Conservation (phyloP, 2,329 filamentous ascomycete genomes). For the Diaporthe sp. region DNA sequence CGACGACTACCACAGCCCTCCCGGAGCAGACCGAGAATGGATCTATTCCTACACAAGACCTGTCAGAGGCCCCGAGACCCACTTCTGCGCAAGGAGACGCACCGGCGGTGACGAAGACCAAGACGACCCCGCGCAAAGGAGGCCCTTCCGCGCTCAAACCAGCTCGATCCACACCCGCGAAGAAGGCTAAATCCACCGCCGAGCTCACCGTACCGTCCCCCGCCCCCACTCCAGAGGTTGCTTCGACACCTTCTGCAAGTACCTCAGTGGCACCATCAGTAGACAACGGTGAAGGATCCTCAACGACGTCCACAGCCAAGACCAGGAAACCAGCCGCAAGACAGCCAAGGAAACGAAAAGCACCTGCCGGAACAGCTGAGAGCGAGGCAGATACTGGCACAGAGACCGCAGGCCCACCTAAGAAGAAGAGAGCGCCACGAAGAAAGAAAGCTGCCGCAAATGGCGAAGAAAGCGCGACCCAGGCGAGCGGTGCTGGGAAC, state of each 20-base stretch:
- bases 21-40: neutral
- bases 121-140: constrained; percentile 3
- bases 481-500: constrained; percentile 41
- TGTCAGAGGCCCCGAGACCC: neutral
- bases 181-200: constrained; percentile 25
- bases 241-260: constrained; percentile 4
- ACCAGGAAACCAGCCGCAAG: constrained; percentile 34
- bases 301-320: constrained; percentile 11
- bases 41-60: neutral
- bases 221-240: neutral
- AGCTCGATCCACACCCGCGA: neutral
- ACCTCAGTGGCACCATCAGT: constrained; percentile 15
- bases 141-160: constrained; percentile 29
- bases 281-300: constrained; percentile 34
- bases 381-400: constrained; percentile 39
- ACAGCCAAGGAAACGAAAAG: constrained; percentile 44
- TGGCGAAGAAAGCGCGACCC: constrained; percentile 31
- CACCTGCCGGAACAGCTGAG: constrained; percentile 29
- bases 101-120: neutral
- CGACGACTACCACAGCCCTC: neutral
- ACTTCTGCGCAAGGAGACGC: constrained; percentile 8
- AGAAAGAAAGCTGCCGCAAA: constrained; percentile 42
- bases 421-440: constrained; percentile 43
- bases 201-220: constrained; percentile 32
- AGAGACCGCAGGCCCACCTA: constrained; percentile 36